A percentile compares a stretch with the other conserved stretches of the same genome.
These are phyloP conservation scores for Lantana camara DNA, from an alignment of 257 asterid genomes.

Conservation along the genomic window DNA sequence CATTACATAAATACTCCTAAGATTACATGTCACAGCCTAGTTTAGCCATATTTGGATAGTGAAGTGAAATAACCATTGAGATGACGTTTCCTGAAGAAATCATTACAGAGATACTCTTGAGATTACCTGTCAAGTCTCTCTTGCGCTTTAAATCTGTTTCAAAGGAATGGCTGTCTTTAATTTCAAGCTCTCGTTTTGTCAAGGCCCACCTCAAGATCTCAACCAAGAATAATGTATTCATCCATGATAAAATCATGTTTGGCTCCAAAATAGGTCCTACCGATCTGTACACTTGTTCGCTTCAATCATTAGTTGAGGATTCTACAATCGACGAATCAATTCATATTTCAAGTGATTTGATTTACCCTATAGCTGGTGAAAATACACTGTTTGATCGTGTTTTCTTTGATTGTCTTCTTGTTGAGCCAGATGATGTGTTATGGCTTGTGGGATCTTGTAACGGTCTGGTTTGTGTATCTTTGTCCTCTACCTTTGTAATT, in stretches of 20 bases:
- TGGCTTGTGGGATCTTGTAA: constrained; percentile 33
- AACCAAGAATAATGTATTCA: constrained; percentile 15
- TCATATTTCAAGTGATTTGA: background rate
- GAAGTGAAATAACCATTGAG: constrained; percentile 9
- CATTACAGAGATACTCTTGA: constrained; percentile 28
- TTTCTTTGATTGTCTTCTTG: constrained; percentile 23
- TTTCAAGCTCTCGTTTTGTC: constrained; percentile 29
- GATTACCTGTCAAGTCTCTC: constrained; percentile 35
- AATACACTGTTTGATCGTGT: constrained; percentile 19
- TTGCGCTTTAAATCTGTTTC: constrained; percentile 21
- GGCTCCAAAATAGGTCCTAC: constrained; percentile 18
- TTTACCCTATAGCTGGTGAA: constrained; percentile 18
- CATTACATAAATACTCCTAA: no score
- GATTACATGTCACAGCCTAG: no score
- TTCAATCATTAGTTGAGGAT: constrained; percentile 14
- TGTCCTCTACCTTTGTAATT: constrained; percentile 6
- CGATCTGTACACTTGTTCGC: constrained; percentile 18
- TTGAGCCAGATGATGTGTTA: constrained; percentile 18
- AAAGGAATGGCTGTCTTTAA: constrained; percentile 23
- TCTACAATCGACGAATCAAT: no score
- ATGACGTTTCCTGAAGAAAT: background rate
- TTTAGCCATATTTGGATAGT: no score
- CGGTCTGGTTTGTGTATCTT: constrained; percentile 30
- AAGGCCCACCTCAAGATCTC: constrained; percentile 32
- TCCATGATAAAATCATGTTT: constrained; percentile 19